A percentile compares a stretch with the other conserved stretches of the same genome.
Evolutionary conservation across 129 eudicot genomes (phyloP).

Genomic region (Saussurea involucrata): DNA sequence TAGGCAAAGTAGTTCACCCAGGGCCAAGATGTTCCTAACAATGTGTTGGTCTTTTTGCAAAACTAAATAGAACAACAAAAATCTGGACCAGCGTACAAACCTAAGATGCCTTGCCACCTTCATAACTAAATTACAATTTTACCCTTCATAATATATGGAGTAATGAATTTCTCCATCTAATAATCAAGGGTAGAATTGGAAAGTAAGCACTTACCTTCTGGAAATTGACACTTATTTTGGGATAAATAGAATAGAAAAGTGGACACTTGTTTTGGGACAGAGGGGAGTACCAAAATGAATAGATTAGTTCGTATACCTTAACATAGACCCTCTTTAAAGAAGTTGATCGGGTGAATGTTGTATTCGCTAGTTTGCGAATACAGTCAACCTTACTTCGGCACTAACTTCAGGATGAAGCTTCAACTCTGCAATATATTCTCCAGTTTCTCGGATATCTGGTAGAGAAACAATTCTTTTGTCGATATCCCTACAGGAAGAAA

Average conservation of each 20-base stretch:
- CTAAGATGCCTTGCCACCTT: background rate
- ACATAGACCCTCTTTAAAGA: conserved; percentile 10
- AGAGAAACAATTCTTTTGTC: conserved; percentile 80
- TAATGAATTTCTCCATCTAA: background rate
- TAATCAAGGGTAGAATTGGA: background rate
- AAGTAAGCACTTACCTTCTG: background rate
- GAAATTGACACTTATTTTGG: background rate
- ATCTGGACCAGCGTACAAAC: background rate
- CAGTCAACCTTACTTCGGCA: conserved; percentile 77
- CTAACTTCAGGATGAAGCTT: conserved; percentile 94
- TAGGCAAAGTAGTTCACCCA: background rate
- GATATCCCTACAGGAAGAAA: conserved; percentile 62
- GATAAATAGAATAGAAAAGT: background rate
- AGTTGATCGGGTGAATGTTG: conserved; percentile 8
- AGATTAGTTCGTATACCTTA: conserved; percentile 29
- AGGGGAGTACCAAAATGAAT: background rate
- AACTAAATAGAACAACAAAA: background rate
- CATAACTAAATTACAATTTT: background rate
- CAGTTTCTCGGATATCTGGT: conserved; percentile 96
- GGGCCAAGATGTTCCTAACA: background rate
- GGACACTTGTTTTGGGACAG: background rate
- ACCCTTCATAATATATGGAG: background rate
- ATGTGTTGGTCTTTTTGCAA: background rate
- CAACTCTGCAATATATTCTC: conserved; percentile 84
- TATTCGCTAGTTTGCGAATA: conserved; percentile 62